Conservation (phyloP, 2,329 filamentous ascomycete genomes). For the Colletotrichum lini region DNA sequence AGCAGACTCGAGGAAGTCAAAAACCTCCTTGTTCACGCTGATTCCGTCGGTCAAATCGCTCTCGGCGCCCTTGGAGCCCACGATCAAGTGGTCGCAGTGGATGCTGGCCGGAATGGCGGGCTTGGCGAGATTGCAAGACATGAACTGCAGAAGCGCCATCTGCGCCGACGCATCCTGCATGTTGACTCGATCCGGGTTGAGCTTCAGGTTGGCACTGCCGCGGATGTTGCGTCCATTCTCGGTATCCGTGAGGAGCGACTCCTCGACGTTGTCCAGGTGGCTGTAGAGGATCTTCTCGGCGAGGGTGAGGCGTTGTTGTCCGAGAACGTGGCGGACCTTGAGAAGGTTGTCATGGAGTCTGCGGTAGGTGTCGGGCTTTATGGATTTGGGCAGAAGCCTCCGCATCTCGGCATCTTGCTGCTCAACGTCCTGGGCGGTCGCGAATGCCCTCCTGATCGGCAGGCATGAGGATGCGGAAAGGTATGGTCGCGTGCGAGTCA, state of each 20-base stretch:
- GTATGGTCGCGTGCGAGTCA: slow-evolving; percentile 45
- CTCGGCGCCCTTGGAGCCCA: slow-evolving; percentile 91
- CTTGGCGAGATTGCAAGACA: slow-evolving; percentile 91
- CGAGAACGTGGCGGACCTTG: slow-evolving; percentile 82
- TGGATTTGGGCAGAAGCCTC: slow-evolving; percentile 51
- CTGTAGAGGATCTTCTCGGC: slow-evolving; percentile 99
- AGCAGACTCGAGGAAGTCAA: slow-evolving; percentile 95
- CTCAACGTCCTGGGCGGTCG: slow-evolving; percentile 42
- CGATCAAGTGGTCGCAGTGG: slow-evolving; percentile 99
- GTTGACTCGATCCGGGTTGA: slow-evolving; percentile 96
- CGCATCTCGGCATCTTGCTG: slow-evolving; percentile 51
- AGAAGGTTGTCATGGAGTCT: slow-evolving; percentile 84
- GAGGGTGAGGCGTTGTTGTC: slow-evolving; percentile 79
- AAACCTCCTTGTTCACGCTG: slow-evolving; percentile 94
- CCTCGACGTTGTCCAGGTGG: slow-evolving; percentile 90
- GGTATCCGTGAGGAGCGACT: slow-evolving; percentile 86
- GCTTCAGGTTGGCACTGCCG: slow-evolving; percentile 91
- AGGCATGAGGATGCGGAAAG: slow-evolving; percentile 37
- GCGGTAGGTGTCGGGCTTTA: slow-evolving; percentile 79
- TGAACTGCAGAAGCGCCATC: slow-evolving; percentile 98
- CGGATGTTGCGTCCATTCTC: slow-evolving; percentile 88
- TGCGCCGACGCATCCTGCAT: slow-evolving; percentile 99
- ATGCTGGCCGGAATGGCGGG: slow-evolving; percentile 97
- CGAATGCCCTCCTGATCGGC: slow-evolving; percentile 41
- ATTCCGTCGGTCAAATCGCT: slow-evolving; percentile 89